Base-by-base conservation (phyloP, 106 monocot genomes). In the Apostasia ramifera region DNA sequence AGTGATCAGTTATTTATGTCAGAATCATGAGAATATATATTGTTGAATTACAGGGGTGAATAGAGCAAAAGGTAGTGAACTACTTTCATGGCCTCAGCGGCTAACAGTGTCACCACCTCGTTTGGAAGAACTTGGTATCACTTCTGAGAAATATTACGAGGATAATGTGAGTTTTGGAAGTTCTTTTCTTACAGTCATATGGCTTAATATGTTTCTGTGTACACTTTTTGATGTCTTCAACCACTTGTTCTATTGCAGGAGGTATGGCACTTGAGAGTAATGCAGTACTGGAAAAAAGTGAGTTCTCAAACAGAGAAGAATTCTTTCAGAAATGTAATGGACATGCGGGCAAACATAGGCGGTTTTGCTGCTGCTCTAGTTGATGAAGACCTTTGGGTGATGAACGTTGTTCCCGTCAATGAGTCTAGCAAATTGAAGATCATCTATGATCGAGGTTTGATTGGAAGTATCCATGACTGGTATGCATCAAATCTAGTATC, bases 271-370 rank as follows among this genome's bases (percentile, higher is more conserved):
- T 77, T 11, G 71, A 85, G 94, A 76, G 91, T 88, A 40, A 61
- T 69, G 67, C 72, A 77, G 41, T 95, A 95, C 64, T 91, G 94
- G 94, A 88, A 80, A 65, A 70, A 83, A 66, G 81, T 95, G 79
- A 78, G 74, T 61, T 71, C 81, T 55, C 61, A 78, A 55, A 76
- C 85, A 63, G 76, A 76, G 53, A 81, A 73, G 66, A 74, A 91
- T 77, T 79, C 88, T 41, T 68, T 95, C 8, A 85, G 94, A 79
- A 95, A 95, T 83, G 45, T 91, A 15, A 91, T 95, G 88, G 94
- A 95, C 75, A 91, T 95, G 94, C 82, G 69, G n/a, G 85, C 94
- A 71, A 91, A 84, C 68, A 44, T 95, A 40, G 94, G 94, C 37
- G 85, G 88, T 9, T 95, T 95, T 85, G 94, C 85, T 66, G 88